These are phyloP conservation scores for Phylloporus sp. DNA, from an alignment of 768 basidiomycete genomes.

Conservation along the genomic window DNA sequence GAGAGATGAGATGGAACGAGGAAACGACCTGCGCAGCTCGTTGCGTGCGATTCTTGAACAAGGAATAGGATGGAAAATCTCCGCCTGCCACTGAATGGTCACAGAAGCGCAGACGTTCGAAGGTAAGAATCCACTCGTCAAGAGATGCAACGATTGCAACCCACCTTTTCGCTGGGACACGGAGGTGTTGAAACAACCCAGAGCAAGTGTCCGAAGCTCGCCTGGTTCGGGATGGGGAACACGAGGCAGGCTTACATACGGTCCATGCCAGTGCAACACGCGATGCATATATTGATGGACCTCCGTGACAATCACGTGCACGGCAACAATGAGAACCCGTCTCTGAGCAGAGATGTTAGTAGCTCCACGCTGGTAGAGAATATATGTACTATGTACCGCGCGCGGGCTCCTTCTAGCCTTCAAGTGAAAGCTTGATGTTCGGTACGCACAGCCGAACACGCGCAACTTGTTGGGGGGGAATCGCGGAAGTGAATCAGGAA, in stretches of 20 bases:
- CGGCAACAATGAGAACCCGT: background rate
- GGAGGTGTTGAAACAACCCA: slow-evolving; percentile 21
- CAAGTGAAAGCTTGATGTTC: no score
- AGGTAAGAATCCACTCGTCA: slow-evolving; percentile 3
- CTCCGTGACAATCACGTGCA: slow-evolving; percentile 23
- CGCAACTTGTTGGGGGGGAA: background rate
- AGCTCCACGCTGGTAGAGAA: no score
- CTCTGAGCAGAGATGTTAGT: background rate
- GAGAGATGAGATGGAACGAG: slow-evolving; percentile 20
- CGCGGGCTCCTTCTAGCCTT: no score
- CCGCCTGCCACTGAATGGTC: background rate
- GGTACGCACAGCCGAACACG: background rate
- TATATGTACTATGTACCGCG: no score
- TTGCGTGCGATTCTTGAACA: slow-evolving; percentile 12
- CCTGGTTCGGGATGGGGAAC: slow-evolving; percentile 23
- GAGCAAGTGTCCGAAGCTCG: slow-evolving; percentile 20
- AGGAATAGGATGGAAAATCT: slow-evolving; percentile 1
- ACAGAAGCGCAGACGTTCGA: background rate
- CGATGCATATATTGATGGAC: slow-evolving; percentile 11
- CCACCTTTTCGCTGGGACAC: slow-evolving; percentile 24
- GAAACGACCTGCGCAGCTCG: slow-evolving; percentile 30
- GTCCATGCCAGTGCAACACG: slow-evolving; percentile 8
- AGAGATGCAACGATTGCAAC: slow-evolving; percentile 3
- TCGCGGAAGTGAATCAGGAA: slow-evolving; percentile 2
- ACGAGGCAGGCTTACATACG: slow-evolving; percentile 32